Evolutionary conservation across 2,329 filamentous ascomycete genomes (phyloP), one percentile per base, ranked within the genome.

Genomic region (Clonostachys rhizophaga): DNA sequence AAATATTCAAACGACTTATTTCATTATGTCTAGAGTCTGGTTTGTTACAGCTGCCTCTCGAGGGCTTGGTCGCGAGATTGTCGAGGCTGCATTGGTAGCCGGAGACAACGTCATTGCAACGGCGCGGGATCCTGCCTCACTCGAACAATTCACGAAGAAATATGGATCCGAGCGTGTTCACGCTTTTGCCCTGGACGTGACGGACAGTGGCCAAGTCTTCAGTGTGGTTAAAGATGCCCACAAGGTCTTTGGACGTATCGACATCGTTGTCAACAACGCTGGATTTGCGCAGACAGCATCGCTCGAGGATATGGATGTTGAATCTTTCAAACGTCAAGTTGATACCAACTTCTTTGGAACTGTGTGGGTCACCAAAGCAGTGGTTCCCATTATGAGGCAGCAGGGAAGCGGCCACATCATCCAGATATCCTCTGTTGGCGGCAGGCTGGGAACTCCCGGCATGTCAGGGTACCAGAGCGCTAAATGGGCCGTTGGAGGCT

Each of bases 201-300:
- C 72, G 1, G 71, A 75, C 4, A 72, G 79, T 46, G 58, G 71
- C 34, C 61, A 58, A 12, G 59, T 66, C 11, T 42, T 58, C 9
- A 47, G 58, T 2, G 59, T 66, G 2, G 59, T 70, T 17, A 52
- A 71, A 8, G 59, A 62, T 16, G 69, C 71, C 0, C 34, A 62
- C 1, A 59, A 69, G 3, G 72, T 72, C 43, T 84, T 81, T 55
- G 70, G 72, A 16, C 72, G 75, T 8, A 61, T 85, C 41, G 79
- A 84, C 56, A 73, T 83, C 1, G 74, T 83, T 6, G 71, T 81
- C 49, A 83, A 83, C 63, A 83, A 83, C 44, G 79, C 79, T 5
- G 81, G 79, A 3, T 83, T 81, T 49, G 75, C 76, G n/a, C 62
- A 79, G 2, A 56, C 62, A 6, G 76, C 74, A 12, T 69, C 74